Conservation (phyloP, 2,329 filamentous ascomycete genomes). For the Aspergillus jensenii region DNA sequence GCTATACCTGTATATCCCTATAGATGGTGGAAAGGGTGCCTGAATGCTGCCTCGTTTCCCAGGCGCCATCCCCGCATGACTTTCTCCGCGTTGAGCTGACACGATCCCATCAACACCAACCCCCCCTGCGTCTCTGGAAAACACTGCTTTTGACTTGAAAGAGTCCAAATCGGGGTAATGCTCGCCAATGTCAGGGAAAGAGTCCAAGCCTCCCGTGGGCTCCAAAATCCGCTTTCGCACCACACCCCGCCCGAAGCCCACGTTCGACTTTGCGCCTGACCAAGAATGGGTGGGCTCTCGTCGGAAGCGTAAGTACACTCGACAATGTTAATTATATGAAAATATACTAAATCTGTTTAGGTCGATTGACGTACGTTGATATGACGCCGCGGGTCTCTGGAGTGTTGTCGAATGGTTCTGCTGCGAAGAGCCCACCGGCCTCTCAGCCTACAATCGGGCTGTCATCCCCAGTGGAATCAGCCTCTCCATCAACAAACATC, state of each 20-base stretch:
- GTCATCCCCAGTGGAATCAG: not conserved
- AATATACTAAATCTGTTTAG: not conserved
- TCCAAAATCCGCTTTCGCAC: conserved; percentile 2
- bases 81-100: too few species aligned
- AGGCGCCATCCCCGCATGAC: too few species aligned
- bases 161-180: too few species aligned
- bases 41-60: too few species aligned
- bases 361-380: not conserved
- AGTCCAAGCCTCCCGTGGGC: not conserved
- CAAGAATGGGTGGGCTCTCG: conserved; percentile 7
- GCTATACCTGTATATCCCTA: too few species aligned
- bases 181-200: not conserved
- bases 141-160: too few species aligned
- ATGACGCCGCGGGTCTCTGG: not conserved
- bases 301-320: not conserved
- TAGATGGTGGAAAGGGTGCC: too few species aligned
- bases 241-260: not conserved
- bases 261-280: conserved; percentile 3
- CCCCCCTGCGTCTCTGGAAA: too few species aligned
- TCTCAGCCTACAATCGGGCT: not conserved
- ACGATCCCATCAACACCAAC: too few species aligned
- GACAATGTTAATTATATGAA: not conserved
- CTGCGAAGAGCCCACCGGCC: not conserved
- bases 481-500: not conserved
- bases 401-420: not conserved